Base-by-base conservation (phyloP, 2,329 filamentous ascomycete genomes). In the Neurospora crassa region DNA sequence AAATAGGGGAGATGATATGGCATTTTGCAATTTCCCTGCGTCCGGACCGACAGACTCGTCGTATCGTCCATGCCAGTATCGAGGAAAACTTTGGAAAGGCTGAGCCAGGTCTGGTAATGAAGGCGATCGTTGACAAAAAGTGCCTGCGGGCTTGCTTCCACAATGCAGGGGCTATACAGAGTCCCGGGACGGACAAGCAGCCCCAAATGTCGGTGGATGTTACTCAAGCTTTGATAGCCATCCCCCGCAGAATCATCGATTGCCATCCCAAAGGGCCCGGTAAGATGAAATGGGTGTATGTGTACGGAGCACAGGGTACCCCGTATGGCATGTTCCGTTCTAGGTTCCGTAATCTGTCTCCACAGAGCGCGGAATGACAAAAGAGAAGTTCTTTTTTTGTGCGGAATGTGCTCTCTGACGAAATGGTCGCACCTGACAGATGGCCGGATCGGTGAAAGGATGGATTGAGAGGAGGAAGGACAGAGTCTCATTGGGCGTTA, bases 151-250 rank as follows among this genome's bases (percentile, higher is more conserved):
- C 70, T 72, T 72, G 70, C 70, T 67, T 68, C 70, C 71, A 70
- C 71, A 68, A 73, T 72, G 72, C 72, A 73, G 72, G 72, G 72
- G 71, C 43, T 69, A 69, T 71, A 74, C 70, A 71, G 67, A 69
- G 59, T 67, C 63, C 53, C 70, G 71, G 68, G 71, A 72, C 68
- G 40, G 59, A 34, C 53, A 68, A 40, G 40, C 40, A 43, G 42
- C 59, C 42, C 34, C 67, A 72, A 68, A 42, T 41, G 67, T 67
- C 41, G 40, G 59, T 72, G 45, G 69, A 71, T 72, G 71, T 69
- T 59, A 69, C 69, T 72, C 70, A 69, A 71, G 68, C 45, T 68
- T 68, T 68, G 37, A 68, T 68, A 40, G 69, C 69, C 16, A 42
- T 41, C 12, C 69, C 67, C 70, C 67, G 47, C 69, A 72, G 67